Base-by-base conservation (phyloP, 768 basidiomycete species). In the Daedaleopsis nitida region DNA sequence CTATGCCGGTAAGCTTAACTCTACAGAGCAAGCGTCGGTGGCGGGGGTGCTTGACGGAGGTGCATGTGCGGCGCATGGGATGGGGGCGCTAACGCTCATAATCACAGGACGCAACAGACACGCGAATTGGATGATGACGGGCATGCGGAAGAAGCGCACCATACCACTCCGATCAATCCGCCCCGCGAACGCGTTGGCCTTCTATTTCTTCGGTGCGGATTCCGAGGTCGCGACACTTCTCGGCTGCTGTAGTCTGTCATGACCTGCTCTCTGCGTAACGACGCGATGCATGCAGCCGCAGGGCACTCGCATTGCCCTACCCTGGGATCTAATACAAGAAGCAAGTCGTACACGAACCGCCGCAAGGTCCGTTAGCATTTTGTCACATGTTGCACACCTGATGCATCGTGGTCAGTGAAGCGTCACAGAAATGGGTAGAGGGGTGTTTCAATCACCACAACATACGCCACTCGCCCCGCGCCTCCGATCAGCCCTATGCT, bases 251-350 rank as follows among this genome's bases (percentile, higher is more conserved):
- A 32, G 27, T 7, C 27, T 32, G 27, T 32, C 27, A 7, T 32
- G 27, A n/a, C n/a, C 19, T 19, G 32, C 34, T 1, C 14, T 11
- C 19, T 38, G 12, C 52, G 32, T 17, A 35, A 6, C 19, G 23
- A 10, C 12, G 52, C 14, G 19, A 39, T 17, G 10, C 5, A 49
- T 49, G 16, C 7, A 23, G 14, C 47, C 9, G 43, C 45, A 37
- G 9, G 13, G 32, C n/a, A 49, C 53, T 65, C 57, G 55, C 53
- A 53, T 59, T 62, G 56, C 23, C 45, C 21, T 43, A 34, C 19
- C 39, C 39, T 17, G 44, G 35, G 45, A 57, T 59, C 53, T 59
- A 59, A 59, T 61, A 61, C 59, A 66, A 60, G 48, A 56, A 38
- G 52, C 52, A 44, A 27, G 58, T 27, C 43, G 37, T 23, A 14